A percentile compares a stretch with the other conserved stretches of the same genome.
These are phyloP conservation scores for Dendrobium nobile DNA, from an alignment of 106 monocot species.

Conservation along the genomic window DNA sequence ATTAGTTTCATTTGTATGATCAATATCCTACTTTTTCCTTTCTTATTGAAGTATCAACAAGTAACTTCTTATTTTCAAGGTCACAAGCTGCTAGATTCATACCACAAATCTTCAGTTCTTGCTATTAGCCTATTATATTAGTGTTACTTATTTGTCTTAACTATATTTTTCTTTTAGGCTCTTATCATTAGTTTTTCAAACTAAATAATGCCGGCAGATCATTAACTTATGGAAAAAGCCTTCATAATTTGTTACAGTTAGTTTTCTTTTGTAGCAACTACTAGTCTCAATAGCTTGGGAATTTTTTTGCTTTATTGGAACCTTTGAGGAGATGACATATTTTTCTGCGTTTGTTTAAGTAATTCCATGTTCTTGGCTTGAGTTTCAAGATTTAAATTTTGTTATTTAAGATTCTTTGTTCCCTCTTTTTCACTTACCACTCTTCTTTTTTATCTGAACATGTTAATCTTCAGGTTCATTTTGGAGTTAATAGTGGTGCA, in stretches of 20 bases:
- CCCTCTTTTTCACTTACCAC: background rate
- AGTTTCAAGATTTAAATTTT: slow-evolving; percentile 2
- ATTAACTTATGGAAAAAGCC: background rate
- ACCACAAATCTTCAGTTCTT: background rate
- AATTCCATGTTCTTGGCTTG: background rate
- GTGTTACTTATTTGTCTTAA: background rate
- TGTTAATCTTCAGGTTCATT: slow-evolving; percentile 55
- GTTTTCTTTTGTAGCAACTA: background rate
- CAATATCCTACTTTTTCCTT: background rate
- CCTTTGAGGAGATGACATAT: background rate
- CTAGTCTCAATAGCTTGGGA: background rate
- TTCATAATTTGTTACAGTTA: background rate
- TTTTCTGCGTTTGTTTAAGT: background rate
- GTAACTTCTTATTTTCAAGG: background rate
- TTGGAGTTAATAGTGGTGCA: slow-evolving; percentile 96
- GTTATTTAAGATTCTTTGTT: background rate
- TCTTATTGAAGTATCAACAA: background rate
- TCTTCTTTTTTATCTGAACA: background rate
- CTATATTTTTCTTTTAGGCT: background rate
- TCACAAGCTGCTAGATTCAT: background rate
- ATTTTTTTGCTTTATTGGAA: background rate
- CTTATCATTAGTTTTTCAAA: background rate
- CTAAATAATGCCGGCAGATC: background rate
- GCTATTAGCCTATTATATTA: background rate
- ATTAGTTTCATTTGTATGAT: background rate